phyloP scores from a whole-genome alignment of 2,329 filamentous ascomycete species.

The Leptographium galeiforme region DNA sequence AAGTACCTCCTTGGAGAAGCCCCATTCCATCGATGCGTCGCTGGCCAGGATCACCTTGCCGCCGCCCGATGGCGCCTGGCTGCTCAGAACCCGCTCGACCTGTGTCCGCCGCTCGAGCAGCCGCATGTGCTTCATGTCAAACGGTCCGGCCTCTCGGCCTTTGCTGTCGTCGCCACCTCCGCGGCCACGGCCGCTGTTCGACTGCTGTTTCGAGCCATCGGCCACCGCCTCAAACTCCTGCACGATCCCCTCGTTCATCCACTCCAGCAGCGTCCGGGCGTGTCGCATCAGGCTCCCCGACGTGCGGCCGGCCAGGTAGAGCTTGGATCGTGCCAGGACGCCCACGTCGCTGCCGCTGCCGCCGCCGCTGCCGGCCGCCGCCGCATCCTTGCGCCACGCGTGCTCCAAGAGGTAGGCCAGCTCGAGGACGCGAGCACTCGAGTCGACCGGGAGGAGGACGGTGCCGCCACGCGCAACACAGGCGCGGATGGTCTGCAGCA shows the following conservation, averaged over 20 bases:
- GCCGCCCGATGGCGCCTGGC: slow-evolving; percentile 24
- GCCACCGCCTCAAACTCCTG: slow-evolving; percentile 73
- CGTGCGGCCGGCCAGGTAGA: slow-evolving; percentile 79
- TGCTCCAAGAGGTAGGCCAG: slow-evolving; percentile 86
- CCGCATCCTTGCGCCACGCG: slow-evolving; percentile 62
- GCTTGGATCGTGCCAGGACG: slow-evolving; percentile 37
- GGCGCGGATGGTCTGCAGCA: slow-evolving; percentile 69
- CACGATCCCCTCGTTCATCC: slow-evolving; percentile 96
- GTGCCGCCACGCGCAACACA: slow-evolving; percentile 75
- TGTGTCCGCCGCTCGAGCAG: slow-evolving; percentile 72
- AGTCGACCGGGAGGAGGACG: slow-evolving; percentile 87
- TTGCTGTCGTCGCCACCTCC: slow-evolving; percentile 36
- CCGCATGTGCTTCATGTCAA: slow-evolving; percentile 78
- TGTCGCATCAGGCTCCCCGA: slow-evolving; percentile 82
- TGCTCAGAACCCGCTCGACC: slow-evolving; percentile 54
- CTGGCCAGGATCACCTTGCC: slow-evolving; percentile 79
- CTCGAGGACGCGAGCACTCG: slow-evolving; percentile 86
- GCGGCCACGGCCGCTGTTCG: slow-evolving; percentile 28
- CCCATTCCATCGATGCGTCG: slow-evolving; percentile 85
- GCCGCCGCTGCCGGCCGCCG: slow-evolving; percentile 15
- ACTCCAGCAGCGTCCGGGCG: slow-evolving; percentile 90
- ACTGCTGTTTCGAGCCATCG: slow-evolving; percentile 31
- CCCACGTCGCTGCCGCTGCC: slow-evolving; percentile 24
- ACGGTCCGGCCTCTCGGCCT: slow-evolving; percentile 52
- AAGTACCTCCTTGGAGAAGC: slow-evolving; percentile 74